Conservation (phyloP, 306 rosid genomes). For the Oxytropis ochrocephala region DNA sequence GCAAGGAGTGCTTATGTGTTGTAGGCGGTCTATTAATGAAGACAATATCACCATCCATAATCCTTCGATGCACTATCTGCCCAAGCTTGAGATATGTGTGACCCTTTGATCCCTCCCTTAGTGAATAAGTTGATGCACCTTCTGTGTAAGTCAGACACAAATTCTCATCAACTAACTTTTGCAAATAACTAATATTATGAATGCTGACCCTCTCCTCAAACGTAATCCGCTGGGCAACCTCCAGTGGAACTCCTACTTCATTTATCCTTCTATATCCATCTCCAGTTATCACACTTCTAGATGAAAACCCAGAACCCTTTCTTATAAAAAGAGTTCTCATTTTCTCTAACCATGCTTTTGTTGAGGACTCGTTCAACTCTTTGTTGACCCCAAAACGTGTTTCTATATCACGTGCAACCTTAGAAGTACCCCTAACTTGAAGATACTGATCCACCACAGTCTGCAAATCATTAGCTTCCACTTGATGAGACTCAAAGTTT, state of each 20-base stretch:
- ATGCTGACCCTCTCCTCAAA: constrained; percentile 80
- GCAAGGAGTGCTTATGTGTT: constrained; percentile 88
- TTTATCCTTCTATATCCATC: constrained; percentile 73
- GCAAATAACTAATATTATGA: constrained; percentile 61
- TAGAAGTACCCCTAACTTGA: constrained; percentile 76
- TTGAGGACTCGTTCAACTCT: constrained; percentile 58
- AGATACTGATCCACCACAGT: constrained; percentile 62
- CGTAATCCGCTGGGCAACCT: constrained; percentile 76
- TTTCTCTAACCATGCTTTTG: constrained; percentile 90
- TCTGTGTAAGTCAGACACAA: constrained; percentile 70
- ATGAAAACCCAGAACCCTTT: constrained; percentile 97
- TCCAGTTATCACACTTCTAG: constrained; percentile 92
- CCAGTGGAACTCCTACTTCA: constrained; percentile 84
- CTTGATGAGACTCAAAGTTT: constrained; percentile 73
- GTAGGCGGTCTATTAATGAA: constrained; percentile 93
- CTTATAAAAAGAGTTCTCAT: constrained; percentile 82
- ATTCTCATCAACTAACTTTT: constrained; percentile 73
- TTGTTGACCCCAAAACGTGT: constrained; percentile 60
- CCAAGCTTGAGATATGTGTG: constrained; percentile 68
- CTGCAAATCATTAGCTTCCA: constrained; percentile 84
- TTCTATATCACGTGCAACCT: constrained; percentile 61
- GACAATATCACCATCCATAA: constrained; percentile 93
- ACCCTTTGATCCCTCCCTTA: constrained; percentile 91
- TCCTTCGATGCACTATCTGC: constrained; percentile 79
- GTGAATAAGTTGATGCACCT: constrained; percentile 69